Conservation (phyloP, 768 basidiomycete genomes). For the Mycena crocata region DNA sequence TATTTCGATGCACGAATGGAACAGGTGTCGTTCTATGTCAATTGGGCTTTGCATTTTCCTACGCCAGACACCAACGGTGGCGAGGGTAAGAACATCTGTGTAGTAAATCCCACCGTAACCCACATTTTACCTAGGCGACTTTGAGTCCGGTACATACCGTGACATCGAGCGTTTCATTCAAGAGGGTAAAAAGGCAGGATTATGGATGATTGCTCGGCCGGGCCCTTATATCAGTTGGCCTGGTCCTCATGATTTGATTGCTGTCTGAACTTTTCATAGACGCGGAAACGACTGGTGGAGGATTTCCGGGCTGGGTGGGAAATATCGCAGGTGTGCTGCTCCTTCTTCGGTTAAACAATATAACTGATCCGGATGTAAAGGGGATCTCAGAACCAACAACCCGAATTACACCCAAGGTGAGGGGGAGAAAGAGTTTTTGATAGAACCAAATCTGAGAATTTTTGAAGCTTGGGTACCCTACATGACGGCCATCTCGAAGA, state of each 20-base stretch:
- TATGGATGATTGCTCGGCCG: constrained; percentile 70
- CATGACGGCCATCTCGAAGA: constrained; percentile 59
- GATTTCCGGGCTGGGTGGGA: constrained; percentile 71
- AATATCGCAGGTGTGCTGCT: constrained; percentile 53
- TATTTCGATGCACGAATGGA: background rate
- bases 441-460: background rate
- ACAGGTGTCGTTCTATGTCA: constrained; percentile 64
- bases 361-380: background rate
- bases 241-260: background rate
- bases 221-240: constrained; percentile 64
- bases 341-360: constrained; percentile 37
- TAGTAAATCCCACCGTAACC: background rate
- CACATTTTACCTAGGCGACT: constrained; percentile 46
- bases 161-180: constrained; percentile 66
- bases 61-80: constrained; percentile 56
- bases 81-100: constrained; percentile 38
- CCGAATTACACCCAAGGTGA: constrained; percentile 57
- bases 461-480: constrained; percentile 65
- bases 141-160: constrained; percentile 60
- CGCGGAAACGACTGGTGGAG: constrained; percentile 65
- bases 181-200: constrained; percentile 60
- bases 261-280: constrained; percentile 41
- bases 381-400: constrained; percentile 56
- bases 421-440: too few species aligned
- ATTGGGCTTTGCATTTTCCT: constrained; percentile 69